Evolutionary conservation across 2,329 filamentous ascomycete genomes (phyloP).

Genomic region (Diaporthe vaccinii): DNA sequence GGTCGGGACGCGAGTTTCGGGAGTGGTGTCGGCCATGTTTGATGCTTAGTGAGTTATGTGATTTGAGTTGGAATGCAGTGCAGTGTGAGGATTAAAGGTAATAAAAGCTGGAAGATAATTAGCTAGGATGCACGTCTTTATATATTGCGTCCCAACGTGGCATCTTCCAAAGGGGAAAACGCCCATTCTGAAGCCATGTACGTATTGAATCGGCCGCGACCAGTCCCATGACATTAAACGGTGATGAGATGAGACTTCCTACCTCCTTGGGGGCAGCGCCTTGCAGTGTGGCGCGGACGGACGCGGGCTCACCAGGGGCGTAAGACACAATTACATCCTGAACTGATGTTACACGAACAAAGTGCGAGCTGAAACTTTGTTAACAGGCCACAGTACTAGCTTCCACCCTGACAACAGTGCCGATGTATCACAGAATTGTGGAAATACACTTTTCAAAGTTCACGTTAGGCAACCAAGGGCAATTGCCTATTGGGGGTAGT

Average conservation of each 20-base stretch:
- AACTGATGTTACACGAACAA: neutral
- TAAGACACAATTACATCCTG: neutral
- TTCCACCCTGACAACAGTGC: neutral
- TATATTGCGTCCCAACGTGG: neutral
- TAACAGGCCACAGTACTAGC: neutral
- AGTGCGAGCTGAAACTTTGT: neutral
- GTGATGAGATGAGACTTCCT: constrained; percentile 20
- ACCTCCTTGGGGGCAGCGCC: constrained; percentile 9
- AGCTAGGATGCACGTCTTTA: neutral
- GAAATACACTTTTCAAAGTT: neutral
- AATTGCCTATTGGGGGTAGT: neutral
- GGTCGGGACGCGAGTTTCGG: neutral
- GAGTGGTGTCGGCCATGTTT: neutral
- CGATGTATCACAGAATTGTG: neutral
- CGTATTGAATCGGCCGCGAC: neutral
- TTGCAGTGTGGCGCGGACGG: neutral
- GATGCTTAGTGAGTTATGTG: neutral
- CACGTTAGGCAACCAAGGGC: neutral
- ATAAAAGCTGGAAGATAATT: neutral
- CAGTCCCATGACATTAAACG: neutral
- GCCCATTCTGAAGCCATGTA: neutral
- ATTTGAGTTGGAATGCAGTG: neutral
- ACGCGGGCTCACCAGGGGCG: neutral
- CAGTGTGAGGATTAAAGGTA: neutral
- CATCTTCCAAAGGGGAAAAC: neutral